A percentile compares a stretch with the other conserved stretches of the same genome.
phyloP scores from a whole-genome alignment of 1,284 basidiomycete species.

The Amylostereum areolatum region DNA sequence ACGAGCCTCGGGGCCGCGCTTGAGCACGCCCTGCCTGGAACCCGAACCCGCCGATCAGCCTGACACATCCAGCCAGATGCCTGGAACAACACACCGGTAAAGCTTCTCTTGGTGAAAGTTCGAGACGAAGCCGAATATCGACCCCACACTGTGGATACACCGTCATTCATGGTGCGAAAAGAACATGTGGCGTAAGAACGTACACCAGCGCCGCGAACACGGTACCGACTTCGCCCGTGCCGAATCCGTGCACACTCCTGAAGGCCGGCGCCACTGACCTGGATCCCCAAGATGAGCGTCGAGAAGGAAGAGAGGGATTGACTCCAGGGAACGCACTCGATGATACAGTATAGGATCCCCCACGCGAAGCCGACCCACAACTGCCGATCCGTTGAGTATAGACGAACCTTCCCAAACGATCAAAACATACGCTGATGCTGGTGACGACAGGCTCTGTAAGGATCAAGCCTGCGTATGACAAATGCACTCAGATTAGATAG shows the following conservation, averaged over 20 bases:
- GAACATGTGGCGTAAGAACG: conserved; percentile 17
- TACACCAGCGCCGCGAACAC: conserved; percentile 58
- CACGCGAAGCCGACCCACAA: conserved; percentile 74
- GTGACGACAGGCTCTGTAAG: conserved; percentile 73
- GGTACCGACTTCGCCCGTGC: conserved; percentile 55
- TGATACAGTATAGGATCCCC: conserved; percentile 70
- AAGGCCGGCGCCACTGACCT: conserved; percentile 65
- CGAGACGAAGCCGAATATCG: conserved; percentile 46
- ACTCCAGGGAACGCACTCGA: conserved; percentile 41
- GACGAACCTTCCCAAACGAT: neutral
- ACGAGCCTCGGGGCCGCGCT: conserved; percentile 66
- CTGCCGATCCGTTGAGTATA: conserved; percentile 24
- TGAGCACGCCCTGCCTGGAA: conserved; percentile 44
- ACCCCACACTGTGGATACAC: conserved; percentile 46
- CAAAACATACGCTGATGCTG: conserved; percentile 56
- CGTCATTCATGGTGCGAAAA: neutral
- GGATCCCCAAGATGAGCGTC: neutral
- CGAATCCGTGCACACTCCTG: conserved; percentile 57
- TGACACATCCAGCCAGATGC: neutral
- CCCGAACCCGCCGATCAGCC: too few relatives aligned
- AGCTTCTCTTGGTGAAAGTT: conserved; percentile 64
- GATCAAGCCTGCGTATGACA: conserved; percentile 41
- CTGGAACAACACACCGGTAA: conserved; percentile 42
- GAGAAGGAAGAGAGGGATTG: neutral
- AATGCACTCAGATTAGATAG: neutral